Evolutionary conservation across 805 yeast species (phyloP), one percentile per base, ranked within the genome.

Genomic region (Hanseniaspora vineae): DNA sequence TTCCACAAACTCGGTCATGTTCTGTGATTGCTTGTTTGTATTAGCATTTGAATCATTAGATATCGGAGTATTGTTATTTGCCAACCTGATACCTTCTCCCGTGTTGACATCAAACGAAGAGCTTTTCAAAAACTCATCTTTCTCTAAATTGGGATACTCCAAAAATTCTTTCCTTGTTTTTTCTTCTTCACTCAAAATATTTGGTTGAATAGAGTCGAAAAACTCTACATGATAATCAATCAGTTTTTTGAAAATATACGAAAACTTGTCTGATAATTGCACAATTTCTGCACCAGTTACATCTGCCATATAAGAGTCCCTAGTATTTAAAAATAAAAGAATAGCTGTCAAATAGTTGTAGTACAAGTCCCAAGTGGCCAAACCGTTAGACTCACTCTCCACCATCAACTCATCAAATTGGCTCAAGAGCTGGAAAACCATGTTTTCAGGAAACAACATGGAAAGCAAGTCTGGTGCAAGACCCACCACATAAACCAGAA

Each of bases 281-380:
- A 60, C 20, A 2, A 60, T 35, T 10, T 54, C 40, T 11, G 40
- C n/a, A 10, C 40, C 40, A 3, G n/a, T 37, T 3, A 37, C 8
- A 37, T n/a, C 17, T 10, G 17, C 17, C n/a, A 15, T n/a, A 37
- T 37, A 14, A 3, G 19, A 37, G 19, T 15, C 19, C n/a, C 17
- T 37, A 10, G 19, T 37, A 6, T 15, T 18, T 10, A 17, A n/a
- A 37, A n/a, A 37, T 15, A 37, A n/a, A 10, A 37, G 12, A 10
- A 37, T n/a, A 15, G 19, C 58, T 4, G 57, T 58, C 39, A 62
- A 44, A 42, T 61, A 52, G 50, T 64, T 63, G 44, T 54, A 60
- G 39, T 56, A 54, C 11, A 63, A 51, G 48, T 64, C 68, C 68
- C 68, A 64, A 1, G 59, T 54, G 8, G 52, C 48, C 12, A 19